A percentile compares a stretch with the other conserved stretches of the same genome.
Evolutionary conservation across 805 yeast genomes (phyloP).

Genomic region (Metschnikowia lunata): DNA sequence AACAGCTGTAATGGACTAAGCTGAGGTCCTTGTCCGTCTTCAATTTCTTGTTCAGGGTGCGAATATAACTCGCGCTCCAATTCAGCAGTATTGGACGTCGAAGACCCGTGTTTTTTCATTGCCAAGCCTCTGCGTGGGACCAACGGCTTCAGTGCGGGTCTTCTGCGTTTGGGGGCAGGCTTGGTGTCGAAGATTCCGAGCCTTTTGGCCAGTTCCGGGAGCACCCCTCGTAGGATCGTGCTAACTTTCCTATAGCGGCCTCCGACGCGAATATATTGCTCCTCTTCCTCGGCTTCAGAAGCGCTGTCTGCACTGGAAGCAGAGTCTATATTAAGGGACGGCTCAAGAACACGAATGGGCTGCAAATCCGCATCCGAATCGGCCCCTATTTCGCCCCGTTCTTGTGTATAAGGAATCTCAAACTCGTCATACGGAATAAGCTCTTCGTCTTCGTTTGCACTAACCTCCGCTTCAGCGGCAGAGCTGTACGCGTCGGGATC

Average conservation of each 20-base stretch:
- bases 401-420: conserved; percentile 5
- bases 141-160: background rate
- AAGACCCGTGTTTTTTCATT: conserved; percentile 20
- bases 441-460: conserved; percentile 5
- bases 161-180: conserved; percentile 11
- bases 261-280: conserved; percentile 16
- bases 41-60: background rate
- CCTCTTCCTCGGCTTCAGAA: conserved; percentile 7
- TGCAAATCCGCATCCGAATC: background rate
- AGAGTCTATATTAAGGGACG: too few relatives aligned
- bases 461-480: background rate
- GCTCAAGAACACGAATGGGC: background rate
- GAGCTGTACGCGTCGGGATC: conserved; percentile 4
- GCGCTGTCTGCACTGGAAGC: background rate
- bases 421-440: conserved; percentile 13
- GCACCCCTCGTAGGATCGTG: conserved; percentile 30
- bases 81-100: conserved; percentile 6
- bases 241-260: conserved; percentile 24
- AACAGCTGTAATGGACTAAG: background rate
- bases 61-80: conserved; percentile 9
- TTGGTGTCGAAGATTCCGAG: conserved; percentile 19
- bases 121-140: conserved; percentile 37
- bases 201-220: conserved; percentile 40
- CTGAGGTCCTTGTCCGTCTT: background rate
- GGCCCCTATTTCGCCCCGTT: background rate